Conservation (phyloP, 495 filamentous ascomycete species). For the Lepidopterella palustris region DNA sequence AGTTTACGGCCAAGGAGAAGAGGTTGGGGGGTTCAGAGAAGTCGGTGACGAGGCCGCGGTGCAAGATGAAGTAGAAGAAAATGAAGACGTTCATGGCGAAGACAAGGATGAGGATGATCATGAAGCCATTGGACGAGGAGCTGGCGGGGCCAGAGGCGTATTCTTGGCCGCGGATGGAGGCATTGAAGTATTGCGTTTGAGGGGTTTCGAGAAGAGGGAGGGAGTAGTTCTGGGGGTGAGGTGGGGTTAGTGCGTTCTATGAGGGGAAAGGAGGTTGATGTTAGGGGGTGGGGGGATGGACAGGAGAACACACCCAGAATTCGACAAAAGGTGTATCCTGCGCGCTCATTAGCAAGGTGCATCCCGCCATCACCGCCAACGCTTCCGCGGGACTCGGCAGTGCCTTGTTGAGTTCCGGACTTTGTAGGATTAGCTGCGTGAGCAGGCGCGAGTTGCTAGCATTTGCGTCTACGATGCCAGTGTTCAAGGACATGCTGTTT, state of each 20-base stretch:
- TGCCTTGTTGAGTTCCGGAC: constrained; percentile 32
- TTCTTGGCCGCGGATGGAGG: constrained; percentile 49
- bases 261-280: not conserved
- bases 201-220: constrained; percentile 33
- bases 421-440: constrained; percentile 44
- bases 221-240: constrained; percentile 39
- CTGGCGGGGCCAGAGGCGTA: constrained; percentile 56
- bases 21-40: constrained; percentile 70
- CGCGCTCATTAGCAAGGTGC: constrained; percentile 52
- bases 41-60: constrained; percentile 57
- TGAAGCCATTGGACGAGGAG: constrained; percentile 56
- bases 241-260: not conserved
- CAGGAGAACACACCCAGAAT: constrained; percentile 40
- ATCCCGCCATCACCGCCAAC: constrained; percentile 58
- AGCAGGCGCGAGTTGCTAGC: constrained; percentile 59
- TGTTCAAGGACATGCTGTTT: constrained; percentile 50
- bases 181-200: constrained; percentile 49
- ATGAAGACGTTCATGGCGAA: constrained; percentile 58
- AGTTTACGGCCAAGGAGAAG: constrained; percentile 63
- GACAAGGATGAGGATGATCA: constrained; percentile 52
- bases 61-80: constrained; percentile 49
- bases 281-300: not conserved
- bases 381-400: constrained; percentile 61
- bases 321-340: constrained; percentile 50
- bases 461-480: constrained; percentile 52